Conservation (phyloP, 2,329 filamentous ascomycete species). For the Botrytis medusae region DNA sequence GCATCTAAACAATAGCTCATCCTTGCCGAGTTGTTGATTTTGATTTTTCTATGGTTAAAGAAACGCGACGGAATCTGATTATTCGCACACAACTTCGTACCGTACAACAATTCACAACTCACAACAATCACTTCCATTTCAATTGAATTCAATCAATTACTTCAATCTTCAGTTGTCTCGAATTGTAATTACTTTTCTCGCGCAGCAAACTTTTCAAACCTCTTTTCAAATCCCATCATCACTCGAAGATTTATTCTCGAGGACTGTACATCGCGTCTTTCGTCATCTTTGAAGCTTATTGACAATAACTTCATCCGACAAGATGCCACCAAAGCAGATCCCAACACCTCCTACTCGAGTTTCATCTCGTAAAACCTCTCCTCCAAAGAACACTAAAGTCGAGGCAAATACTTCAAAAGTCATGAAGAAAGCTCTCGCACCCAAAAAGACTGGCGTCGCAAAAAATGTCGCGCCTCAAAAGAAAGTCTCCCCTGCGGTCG, state of each 20-base stretch:
- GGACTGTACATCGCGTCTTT: slow-evolving; percentile 3
- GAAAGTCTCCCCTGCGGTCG: slow-evolving; percentile 32
- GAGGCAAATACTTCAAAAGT: slow-evolving; percentile 9
- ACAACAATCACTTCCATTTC: not conserved
- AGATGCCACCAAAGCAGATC: slow-evolving; percentile 16
- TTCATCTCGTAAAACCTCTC: slow-evolving; percentile 11
- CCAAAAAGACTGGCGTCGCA: slow-evolving; percentile 11
- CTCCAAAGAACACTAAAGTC: not conserved
- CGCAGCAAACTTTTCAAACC: not conserved
- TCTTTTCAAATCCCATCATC: not conserved
- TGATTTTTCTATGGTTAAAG: not conserved
- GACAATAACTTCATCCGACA: not conserved
- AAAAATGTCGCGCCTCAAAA: slow-evolving; percentile 26
- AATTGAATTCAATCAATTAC: not conserved
- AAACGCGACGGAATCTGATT: slow-evolving; percentile 13
- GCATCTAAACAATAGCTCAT: not conserved
- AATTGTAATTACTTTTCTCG: not conserved
- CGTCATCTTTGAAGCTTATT: not conserved
- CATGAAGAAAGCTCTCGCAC: slow-evolving; percentile 10
- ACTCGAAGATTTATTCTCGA: slow-evolving; percentile 14
- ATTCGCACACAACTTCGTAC: slow-evolving; percentile 12
- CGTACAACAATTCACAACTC: not conserved
- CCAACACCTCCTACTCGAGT: slow-evolving; percentile 17
- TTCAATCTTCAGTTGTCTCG: not conserved
- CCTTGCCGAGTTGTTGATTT: slow-evolving; percentile 9